Base-by-base conservation (phyloP, 2,329 filamentous ascomycete genomes). In the Alternaria sp. region DNA sequence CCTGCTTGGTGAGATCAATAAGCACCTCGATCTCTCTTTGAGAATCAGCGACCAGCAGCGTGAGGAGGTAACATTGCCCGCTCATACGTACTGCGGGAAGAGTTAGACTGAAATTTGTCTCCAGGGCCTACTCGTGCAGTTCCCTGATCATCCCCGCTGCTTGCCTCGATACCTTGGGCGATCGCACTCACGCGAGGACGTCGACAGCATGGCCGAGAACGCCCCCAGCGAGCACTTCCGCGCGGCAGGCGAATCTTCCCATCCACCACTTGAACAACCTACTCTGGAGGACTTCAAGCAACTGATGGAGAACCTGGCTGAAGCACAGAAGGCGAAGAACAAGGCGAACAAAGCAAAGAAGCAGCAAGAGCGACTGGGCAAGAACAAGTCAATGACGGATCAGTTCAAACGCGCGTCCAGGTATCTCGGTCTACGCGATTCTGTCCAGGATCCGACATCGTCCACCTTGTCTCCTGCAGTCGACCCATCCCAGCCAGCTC, bases 151-250 rank as follows among this genome's bases (percentile, higher is more conserved):
- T 32, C 84, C 85, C 4, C 87, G 86, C 6, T 89, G 90, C 5
- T 83, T 85, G 8, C 93, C 93, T 5, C 86, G 88, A 45, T 94
- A 89, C 71, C 81, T 96, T 6, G 89, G 90, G 3, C 84, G 82
- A 44, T 87, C 86, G 1, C 79, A 74, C 13, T 86, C 82, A 43
- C 79, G 80, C 5, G 79, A 82, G 66, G 83, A 73, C 54, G 83
- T 80, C 77, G 82, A 80, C 26, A 73, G 61, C n/a, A 77, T 82
- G 77, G 63, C 66, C 11, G 54, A 59, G 9, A 70, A 69, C 26
- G 63, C 65, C 5, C 76, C 77, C 23, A 32, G 43, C 17, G 49
- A 57, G 6, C 57, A 30, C 2, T 71, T 70, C 50, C 62, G 61
- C 13, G 62, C 69, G 10, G 25, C 54, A 0, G 69, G 61, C 26